Base-by-base conservation (phyloP, 2,329 filamentous ascomycete species). In the Botryosphaeria dothidea region DNA sequence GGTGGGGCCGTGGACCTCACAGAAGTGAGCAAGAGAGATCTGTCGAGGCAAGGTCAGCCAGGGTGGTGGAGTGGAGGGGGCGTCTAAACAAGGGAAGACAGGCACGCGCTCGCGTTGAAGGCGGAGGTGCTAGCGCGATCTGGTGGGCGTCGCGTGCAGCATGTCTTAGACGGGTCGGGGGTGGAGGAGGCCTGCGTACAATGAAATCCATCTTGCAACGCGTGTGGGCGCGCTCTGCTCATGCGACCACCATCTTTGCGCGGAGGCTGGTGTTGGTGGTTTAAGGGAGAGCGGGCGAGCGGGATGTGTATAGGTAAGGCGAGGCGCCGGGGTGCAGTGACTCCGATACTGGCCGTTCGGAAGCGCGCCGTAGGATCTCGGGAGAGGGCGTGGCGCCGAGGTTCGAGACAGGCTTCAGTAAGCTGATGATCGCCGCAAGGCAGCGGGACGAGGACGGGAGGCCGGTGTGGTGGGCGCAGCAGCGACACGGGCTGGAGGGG, bases 1-100 rank as follows among this genome's bases (percentile, higher is more conserved):
- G 61, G 85, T 87, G 19, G 85, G 85, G 73, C 85, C 85, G 81
- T 87, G 84, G 75, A 85, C 79, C 78, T 87, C 85, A 77, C 85
- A 87, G 74, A 87, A 87, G 77, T 87, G 85, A 68, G 85, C 86
- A 68, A 87, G 81, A 71, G 85, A 86, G 72, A 87, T 82, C 85
- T 87, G 71, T n/a, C 25, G 36, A 38, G 58, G 21, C 68, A 11
- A 34, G 41, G 65, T 75, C 70, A 75, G 72, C 67, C 41, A 65
- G 62, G 25, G 41, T 19, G 19, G 15, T 43, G n/a, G 38, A 46
- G 56, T 38, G 41, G 46, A 38, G 31, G n/a, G 34, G 65, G 48
- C 54, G 54, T 38, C 29, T 36, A 43, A 41, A 43, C 38, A 51
- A 38, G 43, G 62, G 57, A 56, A 62, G 29, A 62, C 56, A 57